Percentiles rank a stretch among this genome's conserved stretches.
phyloP scores from a whole-genome alignment of 2,329 filamentous ascomycete genomes.

The Neopestalotiopsis sp. region DNA sequence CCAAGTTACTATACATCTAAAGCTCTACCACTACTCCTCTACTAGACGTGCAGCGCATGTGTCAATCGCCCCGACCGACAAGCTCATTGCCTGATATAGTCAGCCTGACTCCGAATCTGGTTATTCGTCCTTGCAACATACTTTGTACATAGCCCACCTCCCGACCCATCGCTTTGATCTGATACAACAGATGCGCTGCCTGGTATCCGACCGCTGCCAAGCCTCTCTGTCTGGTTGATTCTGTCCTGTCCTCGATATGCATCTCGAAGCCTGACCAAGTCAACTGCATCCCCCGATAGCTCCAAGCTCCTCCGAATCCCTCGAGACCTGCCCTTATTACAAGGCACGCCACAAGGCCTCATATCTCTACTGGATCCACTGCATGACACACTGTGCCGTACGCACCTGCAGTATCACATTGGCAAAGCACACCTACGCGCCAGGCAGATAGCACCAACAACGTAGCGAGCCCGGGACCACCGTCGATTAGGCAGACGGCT shows the following conservation, averaged over 20 bases:
- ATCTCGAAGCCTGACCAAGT: background rate
- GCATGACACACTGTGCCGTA: slow-evolving; percentile 15
- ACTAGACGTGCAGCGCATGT: slow-evolving; percentile 1
- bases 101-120: slow-evolving; percentile 16
- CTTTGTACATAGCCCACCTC: background rate
- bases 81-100: slow-evolving; percentile 13
- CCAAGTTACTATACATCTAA: too few relatives aligned
- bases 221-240: slow-evolving; percentile 3
- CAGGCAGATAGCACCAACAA: background rate
- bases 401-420: slow-evolving; percentile 16
- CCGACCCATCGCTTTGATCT: background rate
- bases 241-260: slow-evolving; percentile 2
- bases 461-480: background rate
- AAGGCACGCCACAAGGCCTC: background rate
- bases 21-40: background rate
- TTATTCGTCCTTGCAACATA: slow-evolving; percentile 12
- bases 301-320: background rate
- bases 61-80: slow-evolving; percentile 4
- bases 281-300: slow-evolving; percentile 1
- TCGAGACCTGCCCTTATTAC: background rate
- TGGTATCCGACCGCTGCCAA: background rate
- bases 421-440: background rate
- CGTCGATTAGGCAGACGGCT: slow-evolving; percentile 14
- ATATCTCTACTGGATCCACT: slow-evolving; percentile 8
- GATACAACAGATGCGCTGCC: background rate